These are phyloP conservation scores for Trichophyton rubrum DNA, from an alignment of 2,329 filamentous ascomycete genomes.

Conservation along the genomic window DNA sequence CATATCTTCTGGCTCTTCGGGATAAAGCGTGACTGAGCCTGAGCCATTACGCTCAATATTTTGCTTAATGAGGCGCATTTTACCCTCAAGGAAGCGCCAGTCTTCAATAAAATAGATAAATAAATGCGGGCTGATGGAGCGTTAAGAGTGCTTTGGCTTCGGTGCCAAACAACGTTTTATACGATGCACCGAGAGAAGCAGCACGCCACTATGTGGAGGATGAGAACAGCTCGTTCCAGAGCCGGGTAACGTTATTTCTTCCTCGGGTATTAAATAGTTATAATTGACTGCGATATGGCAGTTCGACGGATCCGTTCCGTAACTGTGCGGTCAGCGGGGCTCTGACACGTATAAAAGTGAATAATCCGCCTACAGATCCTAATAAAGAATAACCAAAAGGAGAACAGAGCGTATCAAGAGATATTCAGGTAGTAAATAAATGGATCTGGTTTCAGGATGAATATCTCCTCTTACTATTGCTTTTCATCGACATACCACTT, in stretches of 20 bases:
- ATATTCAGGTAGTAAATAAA: too few relatives aligned
- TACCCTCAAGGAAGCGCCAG: background rate
- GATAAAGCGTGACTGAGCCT: constrained; percentile 52
- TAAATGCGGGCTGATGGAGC: background rate
- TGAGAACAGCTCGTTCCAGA: background rate
- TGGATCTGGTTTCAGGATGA: too few relatives aligned
- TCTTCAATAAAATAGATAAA: background rate
- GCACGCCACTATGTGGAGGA: background rate
- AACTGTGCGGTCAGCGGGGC: background rate
- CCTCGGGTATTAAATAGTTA: background rate
- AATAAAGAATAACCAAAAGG: background rate
- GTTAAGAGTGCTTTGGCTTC: background rate
- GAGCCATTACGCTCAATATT: constrained; percentile 55
- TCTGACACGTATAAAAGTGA: background rate
- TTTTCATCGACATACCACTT: too few relatives aligned
- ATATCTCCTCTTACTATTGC: too few relatives aligned
- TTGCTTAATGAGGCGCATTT: constrained; percentile 56
- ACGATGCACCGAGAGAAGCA: background rate
- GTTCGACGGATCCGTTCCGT: background rate
- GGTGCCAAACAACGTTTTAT: background rate
- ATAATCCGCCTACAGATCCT: background rate
- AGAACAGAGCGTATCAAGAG: background rate
- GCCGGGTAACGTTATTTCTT: background rate
- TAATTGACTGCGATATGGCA: background rate
- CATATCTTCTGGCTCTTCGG: constrained; percentile 67